Conservation (phyloP, 2,329 filamentous ascomycete genomes). For the Niveomyces coronatus region DNA sequence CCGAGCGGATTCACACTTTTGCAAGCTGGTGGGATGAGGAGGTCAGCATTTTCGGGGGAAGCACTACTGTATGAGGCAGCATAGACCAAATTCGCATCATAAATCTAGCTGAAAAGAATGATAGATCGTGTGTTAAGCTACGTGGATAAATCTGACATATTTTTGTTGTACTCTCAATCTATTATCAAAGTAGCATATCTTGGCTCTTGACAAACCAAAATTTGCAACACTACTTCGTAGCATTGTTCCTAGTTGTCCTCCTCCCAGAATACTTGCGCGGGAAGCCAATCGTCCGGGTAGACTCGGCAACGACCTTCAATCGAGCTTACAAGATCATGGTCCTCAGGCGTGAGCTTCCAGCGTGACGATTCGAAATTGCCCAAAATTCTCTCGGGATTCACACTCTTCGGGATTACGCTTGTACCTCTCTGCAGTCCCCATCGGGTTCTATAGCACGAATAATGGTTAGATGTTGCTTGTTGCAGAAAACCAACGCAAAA, state of each 20-base stretch:
- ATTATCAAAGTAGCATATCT: neutral
- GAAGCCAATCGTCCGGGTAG: conserved; percentile 5
- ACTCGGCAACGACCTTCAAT: conserved; percentile 1
- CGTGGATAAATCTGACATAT: no score
- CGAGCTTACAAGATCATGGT: neutral
- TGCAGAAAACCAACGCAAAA: neutral
- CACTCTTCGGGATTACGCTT: conserved; percentile 5
- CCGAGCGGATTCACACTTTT: conserved; percentile 40
- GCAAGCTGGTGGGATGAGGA: conserved; percentile 49
- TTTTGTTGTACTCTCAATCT: neutral
- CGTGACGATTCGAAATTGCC: conserved; percentile 1
- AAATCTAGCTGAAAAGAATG: no score
- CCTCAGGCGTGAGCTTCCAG: neutral
- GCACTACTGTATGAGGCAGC: no score
- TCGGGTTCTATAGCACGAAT: neutral
- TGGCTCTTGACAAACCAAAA: no score
- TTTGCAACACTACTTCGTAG: neutral
- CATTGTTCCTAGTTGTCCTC: conserved; percentile 1
- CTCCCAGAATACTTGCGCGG: conserved; percentile 3
- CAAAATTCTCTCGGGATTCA: neutral
- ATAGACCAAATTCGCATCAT: no score
- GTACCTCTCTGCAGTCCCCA: conserved; percentile 5
- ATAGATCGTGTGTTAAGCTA: no score
- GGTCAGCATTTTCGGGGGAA: no score
- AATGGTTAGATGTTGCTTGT: neutral